Conservation (phyloP, 805 yeast species). For the Tetrapisispora pingtungensis region DNA sequence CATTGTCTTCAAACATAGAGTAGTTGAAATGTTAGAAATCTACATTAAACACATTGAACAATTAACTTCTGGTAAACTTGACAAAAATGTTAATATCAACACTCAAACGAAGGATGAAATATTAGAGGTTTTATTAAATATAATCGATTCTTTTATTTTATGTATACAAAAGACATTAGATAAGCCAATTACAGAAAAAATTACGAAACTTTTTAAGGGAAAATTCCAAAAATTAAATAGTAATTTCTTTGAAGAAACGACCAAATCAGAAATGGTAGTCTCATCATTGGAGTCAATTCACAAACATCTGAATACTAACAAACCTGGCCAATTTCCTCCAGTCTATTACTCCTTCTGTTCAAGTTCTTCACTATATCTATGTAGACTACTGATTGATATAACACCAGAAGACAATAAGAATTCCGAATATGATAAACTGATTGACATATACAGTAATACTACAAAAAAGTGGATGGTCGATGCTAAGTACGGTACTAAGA, state of each 20-base stretch:
- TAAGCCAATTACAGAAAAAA: conserved; percentile 59
- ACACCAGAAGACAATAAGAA: conserved; percentile 24
- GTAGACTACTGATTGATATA: conserved; percentile 42
- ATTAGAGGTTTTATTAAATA: conserved; percentile 32
- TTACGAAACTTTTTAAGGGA: conserved; percentile 58
- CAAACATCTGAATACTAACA: conserved; percentile 26
- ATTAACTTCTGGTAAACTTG: conserved; percentile 6
- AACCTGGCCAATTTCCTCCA: conserved; percentile 31
- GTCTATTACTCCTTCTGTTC: conserved; percentile 51
- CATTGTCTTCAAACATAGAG: conserved; percentile 64
- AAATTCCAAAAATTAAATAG: conserved; percentile 44
- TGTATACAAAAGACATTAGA: conserved; percentile 62
- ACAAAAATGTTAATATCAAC: not conserved
- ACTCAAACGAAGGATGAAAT: not conserved
- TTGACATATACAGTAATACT: conserved; percentile 46
- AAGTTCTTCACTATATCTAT: conserved; percentile 38
- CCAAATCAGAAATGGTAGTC: conserved; percentile 8
- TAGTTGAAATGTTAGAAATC: conserved; percentile 65
- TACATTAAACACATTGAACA: conserved; percentile 40
- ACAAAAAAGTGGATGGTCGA: conserved; percentile 50
- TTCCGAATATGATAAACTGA: conserved; percentile 33
- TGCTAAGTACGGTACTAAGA: conserved; percentile 16
- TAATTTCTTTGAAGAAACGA: conserved; percentile 4
- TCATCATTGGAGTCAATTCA: conserved; percentile 35
- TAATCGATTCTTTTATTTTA: conserved; percentile 46